A percentile compares a stretch with the other conserved stretches of the same genome.
phyloP scores from a whole-genome alignment of 2,329 filamentous ascomycete genomes.

The Penicillium palitans region DNA sequence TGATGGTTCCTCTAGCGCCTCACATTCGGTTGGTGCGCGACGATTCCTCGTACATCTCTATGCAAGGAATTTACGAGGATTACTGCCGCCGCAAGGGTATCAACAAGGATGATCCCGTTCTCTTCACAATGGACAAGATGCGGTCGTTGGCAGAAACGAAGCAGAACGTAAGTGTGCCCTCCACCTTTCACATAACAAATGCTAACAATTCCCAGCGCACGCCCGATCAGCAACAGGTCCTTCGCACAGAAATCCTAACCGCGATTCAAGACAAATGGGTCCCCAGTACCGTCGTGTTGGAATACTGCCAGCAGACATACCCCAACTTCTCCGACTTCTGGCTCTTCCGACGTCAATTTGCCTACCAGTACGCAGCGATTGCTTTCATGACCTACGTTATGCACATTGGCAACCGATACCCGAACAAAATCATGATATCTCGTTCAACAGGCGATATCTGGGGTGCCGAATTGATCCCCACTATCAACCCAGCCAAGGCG shows the following conservation, averaged over 20 bases:
- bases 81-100: slow-evolving; percentile 84
- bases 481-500: slow-evolving; percentile 79
- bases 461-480: slow-evolving; percentile 91
- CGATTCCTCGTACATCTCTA: slow-evolving; percentile 86
- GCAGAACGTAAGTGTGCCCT: slow-evolving; percentile 45
- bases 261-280: slow-evolving; percentile 95
- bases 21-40: slow-evolving; percentile 96
- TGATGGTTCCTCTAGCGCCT: slow-evolving; percentile 93
- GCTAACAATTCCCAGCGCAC: slow-evolving; percentile 44
- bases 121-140: slow-evolving; percentile 95
- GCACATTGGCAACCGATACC: slow-evolving; percentile 94
- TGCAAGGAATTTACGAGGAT: slow-evolving; percentile 95
- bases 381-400: slow-evolving; percentile 99
- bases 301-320: slow-evolving; percentile 88
- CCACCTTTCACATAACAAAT: background rate
- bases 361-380: slow-evolving; percentile 89
- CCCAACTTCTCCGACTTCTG: slow-evolving; percentile 92
- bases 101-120: slow-evolving; percentile 90
- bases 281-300: slow-evolving; percentile 74
- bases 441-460: slow-evolving; percentile 88
- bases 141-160: slow-evolving; percentile 72
- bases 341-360: slow-evolving; percentile 96
- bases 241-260: slow-evolving; percentile 86
- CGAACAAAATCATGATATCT: slow-evolving; percentile 91
- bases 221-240: slow-evolving; percentile 67